phyloP scores from a whole-genome alignment of 2,329 filamentous ascomycete genomes.

The Laburnicola sp. region DNA sequence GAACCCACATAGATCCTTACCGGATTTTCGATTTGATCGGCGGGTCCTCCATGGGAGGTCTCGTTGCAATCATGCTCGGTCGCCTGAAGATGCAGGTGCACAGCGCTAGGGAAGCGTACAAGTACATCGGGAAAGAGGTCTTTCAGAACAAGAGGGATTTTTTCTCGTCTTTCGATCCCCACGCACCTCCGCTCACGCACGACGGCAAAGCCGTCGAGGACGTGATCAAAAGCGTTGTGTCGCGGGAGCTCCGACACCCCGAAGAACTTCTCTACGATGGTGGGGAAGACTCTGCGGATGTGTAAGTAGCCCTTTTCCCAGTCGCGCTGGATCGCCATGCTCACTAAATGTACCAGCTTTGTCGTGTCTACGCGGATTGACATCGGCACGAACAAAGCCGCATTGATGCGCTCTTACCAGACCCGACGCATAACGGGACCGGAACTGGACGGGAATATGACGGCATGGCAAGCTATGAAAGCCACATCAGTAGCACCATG shows the following conservation, averaged over 20 bases:
- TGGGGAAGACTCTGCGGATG: conserved; percentile 31
- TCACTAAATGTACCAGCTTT: conserved; percentile 24
- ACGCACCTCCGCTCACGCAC: conserved; percentile 9
- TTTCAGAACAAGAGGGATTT: conserved; percentile 33
- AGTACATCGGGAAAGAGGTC: conserved; percentile 27
- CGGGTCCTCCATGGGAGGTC: conserved; percentile 32
- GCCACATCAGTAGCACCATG: conserved; percentile 29
- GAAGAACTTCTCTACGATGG: conserved; percentile 31
- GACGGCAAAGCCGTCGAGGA: conserved; percentile 24
- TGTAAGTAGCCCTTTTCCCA: conserved; percentile 23
- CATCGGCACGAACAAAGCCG: conserved; percentile 33
- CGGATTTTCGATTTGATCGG: conserved; percentile 40
- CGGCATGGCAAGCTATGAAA: conserved; percentile 32
- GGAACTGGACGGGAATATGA: conserved; percentile 30
- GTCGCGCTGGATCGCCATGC: not conserved
- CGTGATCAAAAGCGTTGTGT: conserved; percentile 26
- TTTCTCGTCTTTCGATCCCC: conserved; percentile 30
- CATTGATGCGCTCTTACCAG: conserved; percentile 36
- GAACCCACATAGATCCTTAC: conserved; percentile 28
- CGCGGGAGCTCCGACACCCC: conserved; percentile 18
- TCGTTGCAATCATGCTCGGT: conserved; percentile 35
- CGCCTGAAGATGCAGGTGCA: conserved; percentile 37
- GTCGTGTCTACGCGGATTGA: conserved; percentile 34
- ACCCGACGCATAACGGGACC: conserved; percentile 36
- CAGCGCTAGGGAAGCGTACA: conserved; percentile 35